Percentiles rank a stretch among this genome's conserved stretches.
Conservation (phyloP, 345 rosid species). For the Euphorbia tirucalli region DNA sequence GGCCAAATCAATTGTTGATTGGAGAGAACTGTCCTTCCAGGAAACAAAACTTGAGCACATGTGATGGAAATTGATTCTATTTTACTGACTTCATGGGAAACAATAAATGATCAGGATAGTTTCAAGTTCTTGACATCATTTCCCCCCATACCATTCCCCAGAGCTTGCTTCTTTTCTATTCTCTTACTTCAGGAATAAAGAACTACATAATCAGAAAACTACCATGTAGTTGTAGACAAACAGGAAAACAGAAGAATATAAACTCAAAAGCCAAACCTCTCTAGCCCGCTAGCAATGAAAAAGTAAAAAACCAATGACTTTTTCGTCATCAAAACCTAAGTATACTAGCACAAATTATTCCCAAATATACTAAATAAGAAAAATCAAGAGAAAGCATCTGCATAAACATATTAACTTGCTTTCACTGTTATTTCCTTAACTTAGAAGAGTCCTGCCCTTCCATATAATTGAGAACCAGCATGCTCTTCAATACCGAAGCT, state of each 20-base stretch:
- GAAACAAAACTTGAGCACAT: not conserved
- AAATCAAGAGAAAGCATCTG: not conserved
- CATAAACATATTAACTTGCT: constrained; percentile 14
- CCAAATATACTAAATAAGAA: not conserved
- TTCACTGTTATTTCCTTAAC: constrained; percentile 11
- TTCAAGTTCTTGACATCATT: no score
- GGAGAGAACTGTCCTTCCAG: not conserved
- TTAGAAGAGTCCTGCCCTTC: not conserved
- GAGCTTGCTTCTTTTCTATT: not conserved
- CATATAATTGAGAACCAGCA: not conserved
- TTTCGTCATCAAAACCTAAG: not conserved
- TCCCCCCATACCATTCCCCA: not conserved
- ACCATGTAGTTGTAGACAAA: not conserved
- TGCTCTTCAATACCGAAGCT: not conserved
- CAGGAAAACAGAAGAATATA: no score
- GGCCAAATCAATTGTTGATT: not conserved
- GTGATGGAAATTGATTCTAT: not conserved
- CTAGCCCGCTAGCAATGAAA: no score
- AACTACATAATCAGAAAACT: not conserved
- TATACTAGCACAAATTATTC: not conserved
- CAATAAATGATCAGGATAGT: no score
- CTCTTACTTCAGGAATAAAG: not conserved
- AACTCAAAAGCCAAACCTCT: not conserved
- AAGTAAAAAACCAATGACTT: not conserved
- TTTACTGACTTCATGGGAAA: not conserved